phyloP scores from a whole-genome alignment of 345 rosid species.

The Brassica nigra region DNA sequence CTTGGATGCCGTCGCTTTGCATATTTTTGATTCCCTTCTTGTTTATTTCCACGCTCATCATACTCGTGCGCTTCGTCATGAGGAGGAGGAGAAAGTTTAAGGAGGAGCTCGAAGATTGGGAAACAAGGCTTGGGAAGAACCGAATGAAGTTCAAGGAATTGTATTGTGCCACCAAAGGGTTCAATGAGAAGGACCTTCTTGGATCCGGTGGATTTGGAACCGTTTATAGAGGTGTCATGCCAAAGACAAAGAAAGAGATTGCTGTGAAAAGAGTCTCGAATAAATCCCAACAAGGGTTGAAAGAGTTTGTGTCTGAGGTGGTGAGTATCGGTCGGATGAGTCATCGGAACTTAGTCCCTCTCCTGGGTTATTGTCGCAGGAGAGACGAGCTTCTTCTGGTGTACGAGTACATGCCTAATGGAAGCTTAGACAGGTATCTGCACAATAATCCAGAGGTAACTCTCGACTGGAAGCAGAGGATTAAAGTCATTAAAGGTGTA shows the following conservation, averaged over 20 bases:
- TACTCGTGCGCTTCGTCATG: not conserved
- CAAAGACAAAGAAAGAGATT: constrained; percentile 48
- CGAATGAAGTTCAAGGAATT: constrained; percentile 67
- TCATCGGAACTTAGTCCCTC: constrained; percentile 81
- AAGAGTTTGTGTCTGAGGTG: constrained; percentile 81
- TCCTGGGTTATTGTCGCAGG: constrained; percentile 80
- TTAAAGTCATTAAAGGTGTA: constrained; percentile 65
- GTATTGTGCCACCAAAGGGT: constrained; percentile 68
- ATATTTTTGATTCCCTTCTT: constrained; percentile 7
- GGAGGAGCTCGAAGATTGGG: constrained; percentile 78
- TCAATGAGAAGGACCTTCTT: constrained; percentile 63
- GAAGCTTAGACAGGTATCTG: constrained; percentile 78
- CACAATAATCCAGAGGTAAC: constrained; percentile 53
- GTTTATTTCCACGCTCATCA: constrained; percentile 24
- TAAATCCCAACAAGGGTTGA: constrained; percentile 83
- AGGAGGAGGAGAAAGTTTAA: constrained; percentile 57
- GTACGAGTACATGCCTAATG: constrained; percentile 89
- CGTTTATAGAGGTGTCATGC: constrained; percentile 73
- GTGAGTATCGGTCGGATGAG: constrained; percentile 86
- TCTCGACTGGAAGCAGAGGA: constrained; percentile 81
- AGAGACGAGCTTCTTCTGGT: constrained; percentile 72
- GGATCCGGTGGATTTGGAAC: constrained; percentile 85
- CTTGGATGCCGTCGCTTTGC: not conserved
- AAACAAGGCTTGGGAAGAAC: constrained; percentile 72
- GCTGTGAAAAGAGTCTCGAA: constrained; percentile 81